Conservation (phyloP, 441 rosid species). For the Daphne laureola region DNA sequence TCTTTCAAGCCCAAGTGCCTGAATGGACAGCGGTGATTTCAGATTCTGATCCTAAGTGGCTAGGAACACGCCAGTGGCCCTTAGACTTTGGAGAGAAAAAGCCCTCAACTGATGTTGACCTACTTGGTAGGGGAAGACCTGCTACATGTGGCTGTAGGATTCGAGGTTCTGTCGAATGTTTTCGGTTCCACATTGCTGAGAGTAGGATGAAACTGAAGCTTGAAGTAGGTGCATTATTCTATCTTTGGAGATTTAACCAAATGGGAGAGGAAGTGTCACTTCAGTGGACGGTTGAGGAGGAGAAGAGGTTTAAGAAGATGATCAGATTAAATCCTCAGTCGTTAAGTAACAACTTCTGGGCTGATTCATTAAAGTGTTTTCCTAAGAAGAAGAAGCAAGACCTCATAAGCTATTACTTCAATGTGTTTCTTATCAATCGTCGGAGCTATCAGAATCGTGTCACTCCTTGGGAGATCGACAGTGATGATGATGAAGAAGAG, state of each 20-base stretch:
- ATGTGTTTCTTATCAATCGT: slow-evolving; percentile 36
- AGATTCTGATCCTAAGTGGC: slow-evolving; percentile 46
- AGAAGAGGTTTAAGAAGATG: slow-evolving; percentile 34
- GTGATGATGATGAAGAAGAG: slow-evolving; percentile 39
- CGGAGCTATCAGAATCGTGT: slow-evolving; percentile 63
- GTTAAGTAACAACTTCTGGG: slow-evolving; percentile 26
- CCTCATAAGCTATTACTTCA: slow-evolving; percentile 48
- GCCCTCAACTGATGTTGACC: slow-evolving; percentile 8
- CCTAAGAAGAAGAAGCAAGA: slow-evolving; percentile 34
- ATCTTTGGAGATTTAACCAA: slow-evolving; percentile 38
- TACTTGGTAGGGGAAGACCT: slow-evolving; percentile 35
- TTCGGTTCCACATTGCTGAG: slow-evolving; percentile 53
- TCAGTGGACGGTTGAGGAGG: slow-evolving; percentile 45
- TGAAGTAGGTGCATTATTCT: slow-evolving; percentile 39
- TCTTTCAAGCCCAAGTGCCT: slow-evolving; percentile 44
- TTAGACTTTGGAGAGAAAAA: slow-evolving; percentile 13
- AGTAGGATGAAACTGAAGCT: slow-evolving; percentile 48
- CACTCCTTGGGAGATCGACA: slow-evolving; percentile 35
- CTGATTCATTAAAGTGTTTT: slow-evolving; percentile 22
- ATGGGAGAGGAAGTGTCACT: slow-evolving; percentile 65
- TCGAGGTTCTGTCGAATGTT: slow-evolving; percentile 38
- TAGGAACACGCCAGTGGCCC: slow-evolving; percentile 44
- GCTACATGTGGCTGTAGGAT: slow-evolving; percentile 30
- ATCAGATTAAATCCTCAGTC: slow-evolving; percentile 16
- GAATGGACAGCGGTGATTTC: slow-evolving; percentile 34